These are phyloP conservation scores for Penicillium simplicissimum DNA, from an alignment of 495 filamentous ascomycete genomes.

Conservation along the genomic window DNA sequence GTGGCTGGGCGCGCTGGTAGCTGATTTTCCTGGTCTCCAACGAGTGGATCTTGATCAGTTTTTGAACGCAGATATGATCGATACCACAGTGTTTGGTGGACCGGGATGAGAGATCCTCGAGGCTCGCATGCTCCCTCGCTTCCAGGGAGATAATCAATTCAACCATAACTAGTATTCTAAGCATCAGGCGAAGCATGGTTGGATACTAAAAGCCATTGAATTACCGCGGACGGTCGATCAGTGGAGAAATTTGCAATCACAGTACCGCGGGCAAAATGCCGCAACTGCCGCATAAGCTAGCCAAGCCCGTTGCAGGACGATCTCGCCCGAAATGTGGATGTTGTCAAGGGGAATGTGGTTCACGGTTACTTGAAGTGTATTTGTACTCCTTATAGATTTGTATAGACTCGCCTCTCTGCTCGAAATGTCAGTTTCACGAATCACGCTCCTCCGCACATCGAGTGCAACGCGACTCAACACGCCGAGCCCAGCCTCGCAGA, in stretches of 20 bases:
- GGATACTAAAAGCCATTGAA: not conserved
- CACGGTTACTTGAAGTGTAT: not conserved
- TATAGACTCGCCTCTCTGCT: not conserved
- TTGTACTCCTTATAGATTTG: not conserved
- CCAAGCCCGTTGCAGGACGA: not conserved
- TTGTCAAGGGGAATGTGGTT: not conserved
- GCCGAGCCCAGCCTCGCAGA: not conserved
- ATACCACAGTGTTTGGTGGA: slow-evolving; percentile 12
- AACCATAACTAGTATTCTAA: not conserved
- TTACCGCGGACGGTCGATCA: not conserved
- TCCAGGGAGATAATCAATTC: not conserved
- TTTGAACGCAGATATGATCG: slow-evolving; percentile 33
- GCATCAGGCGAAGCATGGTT: not conserved
- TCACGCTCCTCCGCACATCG: not conserved
- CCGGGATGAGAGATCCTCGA: not conserved
- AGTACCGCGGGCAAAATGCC: slow-evolving; percentile 1
- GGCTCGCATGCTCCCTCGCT: not conserved
- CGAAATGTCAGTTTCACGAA: not conserved
- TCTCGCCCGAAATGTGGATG: not conserved
- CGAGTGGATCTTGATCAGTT: slow-evolving; percentile 39
- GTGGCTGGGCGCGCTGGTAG: slow-evolving; percentile 40
- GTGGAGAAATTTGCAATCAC: not conserved
- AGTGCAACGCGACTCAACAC: not conserved
- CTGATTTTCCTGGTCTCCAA: slow-evolving; percentile 41
- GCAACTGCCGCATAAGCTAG: slow-evolving; percentile 2